Evolutionary conservation across 805 yeast species (phyloP).

Genomic region (Pichia phayaonensis): DNA sequence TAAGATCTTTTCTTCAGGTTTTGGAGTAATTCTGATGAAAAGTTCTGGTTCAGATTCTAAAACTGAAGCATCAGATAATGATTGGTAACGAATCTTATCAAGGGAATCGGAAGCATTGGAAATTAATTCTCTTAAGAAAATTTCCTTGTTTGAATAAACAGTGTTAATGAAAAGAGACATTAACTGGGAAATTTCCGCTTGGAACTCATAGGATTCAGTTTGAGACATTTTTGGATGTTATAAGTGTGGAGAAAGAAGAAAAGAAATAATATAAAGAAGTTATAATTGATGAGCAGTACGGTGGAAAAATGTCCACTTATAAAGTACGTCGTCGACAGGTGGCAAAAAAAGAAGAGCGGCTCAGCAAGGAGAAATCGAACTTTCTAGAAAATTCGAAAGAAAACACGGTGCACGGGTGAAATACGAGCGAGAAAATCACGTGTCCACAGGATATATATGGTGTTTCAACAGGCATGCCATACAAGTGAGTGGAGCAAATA

Average conservation of each 20-base stretch:
- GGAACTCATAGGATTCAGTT: conserved; percentile 87
- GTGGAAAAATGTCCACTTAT: background rate
- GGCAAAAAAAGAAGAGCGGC: background rate
- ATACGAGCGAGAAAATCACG: too few relatives aligned
- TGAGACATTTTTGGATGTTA: conserved; percentile 26
- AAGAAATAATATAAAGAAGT: background rate
- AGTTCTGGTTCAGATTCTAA: conserved; percentile 94
- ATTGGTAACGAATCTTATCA: conserved; percentile 97
- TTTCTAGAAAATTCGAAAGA: background rate
- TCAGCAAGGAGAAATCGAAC: background rate
- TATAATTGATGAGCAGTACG: background rate
- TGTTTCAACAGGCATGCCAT: too few relatives aligned
- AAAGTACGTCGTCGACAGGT: background rate
- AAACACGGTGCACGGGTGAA: background rate
- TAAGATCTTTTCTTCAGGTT: conserved; percentile 85
- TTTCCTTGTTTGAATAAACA: conserved; percentile 98
- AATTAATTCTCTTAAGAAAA: conserved; percentile 96
- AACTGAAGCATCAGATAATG: conserved; percentile 83
- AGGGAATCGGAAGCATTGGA: conserved; percentile 99
- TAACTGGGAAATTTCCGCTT: conserved; percentile 99
- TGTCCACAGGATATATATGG: too few relatives aligned
- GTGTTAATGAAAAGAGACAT: conserved; percentile 99
- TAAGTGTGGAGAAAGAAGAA: background rate
- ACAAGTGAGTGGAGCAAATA: too few relatives aligned
- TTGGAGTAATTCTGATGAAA: conserved; percentile 95